Evolutionary conservation across 257 asterid genomes (phyloP), one percentile per base, ranked within the genome.

Genomic region (Solanum boliviense): DNA sequence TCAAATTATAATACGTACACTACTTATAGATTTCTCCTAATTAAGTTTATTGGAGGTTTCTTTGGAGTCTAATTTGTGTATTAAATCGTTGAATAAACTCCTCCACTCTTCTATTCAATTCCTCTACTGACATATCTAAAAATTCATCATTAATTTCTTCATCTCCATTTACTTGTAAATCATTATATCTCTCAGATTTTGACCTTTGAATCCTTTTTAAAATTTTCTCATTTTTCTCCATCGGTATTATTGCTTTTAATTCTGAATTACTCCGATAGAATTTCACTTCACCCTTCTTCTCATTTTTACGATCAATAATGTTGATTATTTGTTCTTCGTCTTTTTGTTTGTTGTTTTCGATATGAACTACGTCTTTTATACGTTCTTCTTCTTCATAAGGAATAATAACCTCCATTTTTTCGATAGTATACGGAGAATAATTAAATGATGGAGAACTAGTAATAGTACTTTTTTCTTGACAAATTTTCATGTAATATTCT

Each of bases 71-170:
- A 84, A 93, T 94, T 89, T 94, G 94, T 85, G 87, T 86, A 71
- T 95, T 95, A 86, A 92, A 93, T 70, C 86, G 90, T 85, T 85
- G 89, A 86, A 95, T 95, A 76, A 95, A 95, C 5, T 94, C 96
- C 88, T 94, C 96, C 7, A 93, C 94, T 88, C 94, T 91, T 83
- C 82, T 89, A 73, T 95, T 95, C 82, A 95, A 88, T 82, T 95
- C 96, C 58, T 95, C 98, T 52, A 90, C 87, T 3, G 98, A 93
- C 96, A 94, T 93, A 44, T 86, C 88, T 29, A 93, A 91, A 75
- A 90, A 93, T 70, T 95, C 95, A 38, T 92, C 88, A 46, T 93
- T 93, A 74, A 74, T 74, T 81, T 91, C 93, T 62, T 39, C 84
- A 58, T 88, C 91, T 56, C 86, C 90, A 23, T 41, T 48, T 65